Conservation (phyloP, 306 rosid genomes). For the Carpinus fangiana region DNA sequence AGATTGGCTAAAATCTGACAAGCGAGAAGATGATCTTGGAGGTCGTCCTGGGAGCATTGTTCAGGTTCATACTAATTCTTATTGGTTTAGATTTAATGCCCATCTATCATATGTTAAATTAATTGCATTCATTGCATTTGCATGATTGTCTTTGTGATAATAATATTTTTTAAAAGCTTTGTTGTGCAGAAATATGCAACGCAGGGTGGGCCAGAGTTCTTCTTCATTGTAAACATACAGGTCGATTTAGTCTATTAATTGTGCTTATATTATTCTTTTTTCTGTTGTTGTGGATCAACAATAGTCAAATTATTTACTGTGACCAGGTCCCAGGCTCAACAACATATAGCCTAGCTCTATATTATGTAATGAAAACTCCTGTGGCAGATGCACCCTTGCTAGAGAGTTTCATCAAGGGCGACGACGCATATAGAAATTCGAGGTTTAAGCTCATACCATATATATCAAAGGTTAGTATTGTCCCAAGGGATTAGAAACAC, state of each 20-base stretch:
- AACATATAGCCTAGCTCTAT: slow-evolving; percentile 59
- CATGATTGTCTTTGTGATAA: slow-evolving; percentile 6
- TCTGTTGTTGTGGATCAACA: background rate
- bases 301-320: slow-evolving; percentile 5
- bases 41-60: slow-evolving; percentile 67
- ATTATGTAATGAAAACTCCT: slow-evolving; percentile 72
- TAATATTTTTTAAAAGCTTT: slow-evolving; percentile 8
- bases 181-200: slow-evolving; percentile 61
- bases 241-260: slow-evolving; percentile 35
- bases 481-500: background rate
- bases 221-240: slow-evolving; percentile 75
- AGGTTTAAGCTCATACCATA: slow-evolving; percentile 89
- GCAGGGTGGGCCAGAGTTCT: slow-evolving; percentile 75
- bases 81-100: background rate
- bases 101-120: background rate
- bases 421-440: slow-evolving; percentile 78
- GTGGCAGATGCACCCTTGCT: slow-evolving; percentile 69
- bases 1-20: slow-evolving; percentile 77
- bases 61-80: slow-evolving; percentile 47
- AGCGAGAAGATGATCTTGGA: slow-evolving; percentile 72
- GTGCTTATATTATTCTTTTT: background rate
- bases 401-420: slow-evolving; percentile 75
- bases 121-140: background rate
- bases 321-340: slow-evolving; percentile 72
- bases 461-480: slow-evolving; percentile 73